phyloP scores from a whole-genome alignment of 768 basidiomycete genomes.

The Russula griseocarnosa region DNA sequence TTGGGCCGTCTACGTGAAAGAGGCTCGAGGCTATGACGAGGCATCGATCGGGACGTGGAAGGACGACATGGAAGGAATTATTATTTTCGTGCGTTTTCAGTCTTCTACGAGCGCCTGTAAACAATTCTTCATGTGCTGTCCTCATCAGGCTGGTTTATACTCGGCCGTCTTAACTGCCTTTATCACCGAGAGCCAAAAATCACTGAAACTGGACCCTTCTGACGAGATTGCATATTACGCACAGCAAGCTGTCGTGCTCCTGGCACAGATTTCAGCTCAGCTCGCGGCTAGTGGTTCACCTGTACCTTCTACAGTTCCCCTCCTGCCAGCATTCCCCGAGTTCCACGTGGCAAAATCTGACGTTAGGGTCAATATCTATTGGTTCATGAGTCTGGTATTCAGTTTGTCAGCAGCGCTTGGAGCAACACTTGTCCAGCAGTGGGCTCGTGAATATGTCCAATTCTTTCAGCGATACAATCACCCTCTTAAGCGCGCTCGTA shows the following conservation, averaged over 20 bases:
- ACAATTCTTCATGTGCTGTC: not conserved
- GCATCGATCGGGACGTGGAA: conserved; percentile 38
- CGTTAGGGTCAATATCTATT: conserved; percentile 41
- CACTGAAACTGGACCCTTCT: not conserved
- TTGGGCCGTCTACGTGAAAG: conserved; percentile 39
- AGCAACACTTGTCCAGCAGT: conserved; percentile 43
- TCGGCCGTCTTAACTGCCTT: conserved; percentile 25
- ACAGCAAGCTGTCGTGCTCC: conserved; percentile 14
- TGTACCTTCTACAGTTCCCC: not conserved
- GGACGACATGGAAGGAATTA: conserved; percentile 41
- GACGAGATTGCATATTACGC: not conserved
- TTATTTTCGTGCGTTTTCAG: conserved; percentile 38
- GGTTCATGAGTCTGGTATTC: conserved; percentile 39
- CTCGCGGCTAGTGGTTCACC: conserved; percentile 19
- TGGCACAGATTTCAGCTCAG: conserved; percentile 24
- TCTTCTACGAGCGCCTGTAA: not conserved
- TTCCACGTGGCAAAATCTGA: conserved; percentile 32
- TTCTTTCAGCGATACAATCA: conserved; percentile 30
- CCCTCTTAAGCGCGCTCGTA: conserved; percentile 38
- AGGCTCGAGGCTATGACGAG: conserved; percentile 37
- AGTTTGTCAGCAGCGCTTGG: conserved; percentile 43
- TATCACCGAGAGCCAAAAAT: conserved; percentile 17
- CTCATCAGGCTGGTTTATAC: conserved; percentile 18
- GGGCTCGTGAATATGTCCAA: not conserved
- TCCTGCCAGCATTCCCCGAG: conserved; percentile 1